A percentile compares a stretch with the other conserved stretches of the same genome.
phyloP scores from a whole-genome alignment of 2,329 filamentous ascomycete genomes.

The Lasiodiplodia sp. region DNA sequence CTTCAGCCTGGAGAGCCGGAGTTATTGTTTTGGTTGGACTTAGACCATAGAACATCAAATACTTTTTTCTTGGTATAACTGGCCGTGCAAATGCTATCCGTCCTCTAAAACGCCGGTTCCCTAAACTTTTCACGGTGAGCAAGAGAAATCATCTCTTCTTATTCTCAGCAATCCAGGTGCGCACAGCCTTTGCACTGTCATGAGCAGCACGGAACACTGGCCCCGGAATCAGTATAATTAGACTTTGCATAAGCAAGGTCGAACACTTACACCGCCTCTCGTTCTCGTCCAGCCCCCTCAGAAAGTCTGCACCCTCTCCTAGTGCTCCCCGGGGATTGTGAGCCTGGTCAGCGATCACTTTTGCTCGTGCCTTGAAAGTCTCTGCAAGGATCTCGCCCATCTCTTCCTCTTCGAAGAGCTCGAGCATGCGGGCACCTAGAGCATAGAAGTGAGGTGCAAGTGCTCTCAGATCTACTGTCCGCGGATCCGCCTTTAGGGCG shows the following conservation, averaged over 20 bases:
- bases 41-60: conserved; percentile 19
- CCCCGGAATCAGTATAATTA: conserved; percentile 6
- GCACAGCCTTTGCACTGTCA: conserved; percentile 55
- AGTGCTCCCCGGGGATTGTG: conserved; percentile 79
- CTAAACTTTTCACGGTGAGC: not conserved
- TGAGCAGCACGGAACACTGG: conserved; percentile 58
- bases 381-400: conserved; percentile 68
- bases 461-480: conserved; percentile 81
- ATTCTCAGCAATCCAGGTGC: conserved; percentile 53
- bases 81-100: conserved; percentile 9
- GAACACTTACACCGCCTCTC: conserved; percentile 70
- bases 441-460: conserved; percentile 89
- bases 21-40: not conserved
- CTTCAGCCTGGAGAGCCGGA: not conserved
- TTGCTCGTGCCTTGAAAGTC: conserved; percentile 82
- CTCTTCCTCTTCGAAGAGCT: conserved; percentile 90
- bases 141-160: conserved; percentile 39
- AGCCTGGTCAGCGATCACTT: conserved; percentile 86
- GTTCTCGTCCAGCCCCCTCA: conserved; percentile 87
- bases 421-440: conserved; percentile 83
- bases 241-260: conserved; percentile 21
- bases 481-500: conserved; percentile 88
- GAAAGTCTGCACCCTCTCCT: conserved; percentile 76
- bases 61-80: not conserved
- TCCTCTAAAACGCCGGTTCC: not conserved